Evolutionary conservation across 306 rosid genomes (phyloP).

Genomic region (Cucumis cinereus): DNA sequence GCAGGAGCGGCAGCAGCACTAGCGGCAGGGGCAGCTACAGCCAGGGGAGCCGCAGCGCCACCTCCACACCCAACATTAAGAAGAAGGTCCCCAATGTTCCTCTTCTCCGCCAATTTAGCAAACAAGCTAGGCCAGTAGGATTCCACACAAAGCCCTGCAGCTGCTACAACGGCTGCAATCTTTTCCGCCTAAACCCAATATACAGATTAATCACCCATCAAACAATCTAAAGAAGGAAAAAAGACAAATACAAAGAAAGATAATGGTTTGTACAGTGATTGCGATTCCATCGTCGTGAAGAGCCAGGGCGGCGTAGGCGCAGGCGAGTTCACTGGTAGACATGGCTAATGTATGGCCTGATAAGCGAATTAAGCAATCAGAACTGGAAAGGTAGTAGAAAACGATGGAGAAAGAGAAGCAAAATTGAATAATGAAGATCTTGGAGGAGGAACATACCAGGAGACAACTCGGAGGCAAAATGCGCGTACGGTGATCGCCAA

Average conservation of each 20-base stretch:
- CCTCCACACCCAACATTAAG: constrained; percentile 38
- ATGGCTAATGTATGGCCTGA: constrained; percentile 12
- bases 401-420: too few species aligned
- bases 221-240: background rate
- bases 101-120: constrained; percentile 57
- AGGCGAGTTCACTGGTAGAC: constrained; percentile 43
- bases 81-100: constrained; percentile 44
- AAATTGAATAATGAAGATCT: too few species aligned
- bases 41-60: constrained; percentile 27
- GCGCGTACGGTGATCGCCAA: too few species aligned
- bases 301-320: constrained; percentile 42
- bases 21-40: constrained; percentile 25
- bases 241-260: background rate
- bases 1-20: constrained; percentile 32
- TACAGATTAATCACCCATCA: background rate
- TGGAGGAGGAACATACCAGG: too few species aligned
- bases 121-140: constrained; percentile 63
- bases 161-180: constrained; percentile 38
- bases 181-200: constrained; percentile 40
- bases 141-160: constrained; percentile 41
- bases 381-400: background rate
- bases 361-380: background rate
- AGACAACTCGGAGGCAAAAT: too few species aligned
- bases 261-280: constrained; percentile 25
- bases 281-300: constrained; percentile 61